Evolutionary conservation across 192 early-diverging fungal genomes (phyloP).

Genomic region (Mortierella hygrophila): DNA sequence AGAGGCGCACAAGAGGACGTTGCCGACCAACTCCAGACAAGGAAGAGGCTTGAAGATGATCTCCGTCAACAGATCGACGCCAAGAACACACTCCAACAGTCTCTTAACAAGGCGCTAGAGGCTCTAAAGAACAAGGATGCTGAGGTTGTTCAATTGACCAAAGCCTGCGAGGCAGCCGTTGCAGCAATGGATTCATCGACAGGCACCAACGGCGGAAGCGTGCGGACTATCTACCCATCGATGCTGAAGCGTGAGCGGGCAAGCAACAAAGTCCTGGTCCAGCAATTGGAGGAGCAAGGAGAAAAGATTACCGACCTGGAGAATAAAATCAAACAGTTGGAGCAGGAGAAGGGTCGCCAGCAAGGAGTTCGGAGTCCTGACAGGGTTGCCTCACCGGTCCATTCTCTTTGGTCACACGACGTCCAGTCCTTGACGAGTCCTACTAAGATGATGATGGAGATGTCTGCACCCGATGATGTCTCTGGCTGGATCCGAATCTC

Average conservation of each 20-base stretch:
- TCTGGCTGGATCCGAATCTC: conserved; percentile 52
- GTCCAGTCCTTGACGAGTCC: conserved; percentile 14
- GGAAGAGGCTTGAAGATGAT: conserved; percentile 39
- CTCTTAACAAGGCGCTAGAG: conserved; percentile 22
- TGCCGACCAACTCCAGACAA: conserved; percentile 36
- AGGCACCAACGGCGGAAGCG: conserved; percentile 32
- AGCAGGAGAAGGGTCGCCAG: conserved; percentile 47
- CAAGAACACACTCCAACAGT: neutral
- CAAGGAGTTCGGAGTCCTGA: conserved; percentile 34
- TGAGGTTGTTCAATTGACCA: conserved; percentile 41
- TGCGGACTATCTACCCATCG: conserved; percentile 48
- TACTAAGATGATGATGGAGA: conserved; percentile 50
- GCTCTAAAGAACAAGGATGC: conserved; percentile 30
- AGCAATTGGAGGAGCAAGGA: conserved; percentile 52
- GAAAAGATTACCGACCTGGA: conserved; percentile 54
- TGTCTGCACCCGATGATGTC: conserved; percentile 33
- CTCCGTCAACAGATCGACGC: conserved; percentile 22
- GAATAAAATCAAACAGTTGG: conserved; percentile 37
- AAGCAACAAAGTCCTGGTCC: conserved; percentile 50
- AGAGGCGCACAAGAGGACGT: conserved; percentile 42
- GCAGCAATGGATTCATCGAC: conserved; percentile 38
- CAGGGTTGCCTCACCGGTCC: conserved; percentile 35
- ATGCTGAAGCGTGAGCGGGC: conserved; percentile 52
- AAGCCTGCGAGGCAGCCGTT: conserved; percentile 42
- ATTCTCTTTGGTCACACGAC: conserved; percentile 30